Percentiles rank a stretch among this genome's conserved stretches.
phyloP scores from a whole-genome alignment of 2,329 filamentous ascomycete species.

The Ophiostoma quercus region DNA sequence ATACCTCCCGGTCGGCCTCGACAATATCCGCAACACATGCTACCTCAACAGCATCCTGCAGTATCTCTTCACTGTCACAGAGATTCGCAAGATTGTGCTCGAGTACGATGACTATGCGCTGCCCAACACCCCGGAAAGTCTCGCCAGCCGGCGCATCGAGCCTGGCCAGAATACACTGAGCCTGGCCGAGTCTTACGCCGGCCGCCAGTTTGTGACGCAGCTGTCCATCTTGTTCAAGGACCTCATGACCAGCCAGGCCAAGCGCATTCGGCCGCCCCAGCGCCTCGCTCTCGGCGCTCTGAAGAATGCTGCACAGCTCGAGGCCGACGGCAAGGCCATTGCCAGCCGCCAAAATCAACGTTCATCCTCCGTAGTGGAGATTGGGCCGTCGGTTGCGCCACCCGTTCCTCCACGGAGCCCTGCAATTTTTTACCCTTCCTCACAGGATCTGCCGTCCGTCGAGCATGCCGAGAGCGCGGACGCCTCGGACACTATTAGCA shows the following conservation, averaged over 20 bases:
- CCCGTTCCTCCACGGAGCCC: constrained; percentile 30
- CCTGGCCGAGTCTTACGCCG: constrained; percentile 32
- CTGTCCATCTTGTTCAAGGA: constrained; percentile 64
- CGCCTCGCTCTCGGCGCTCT: constrained; percentile 77
- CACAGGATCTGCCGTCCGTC: constrained; percentile 21
- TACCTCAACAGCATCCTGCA: constrained; percentile 96
- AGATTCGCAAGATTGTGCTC: constrained; percentile 74
- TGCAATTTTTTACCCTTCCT: neutral
- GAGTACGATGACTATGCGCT: constrained; percentile 68
- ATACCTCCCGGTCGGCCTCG: constrained; percentile 71
- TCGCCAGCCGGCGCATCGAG: constrained; percentile 48
- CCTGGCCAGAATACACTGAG: constrained; percentile 34
- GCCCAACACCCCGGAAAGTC: constrained; percentile 56
- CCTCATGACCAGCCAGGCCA: constrained; percentile 58
- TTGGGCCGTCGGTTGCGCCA: constrained; percentile 30
- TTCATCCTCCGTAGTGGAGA: neutral
- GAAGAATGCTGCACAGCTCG: constrained; percentile 35
- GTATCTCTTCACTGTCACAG: constrained; percentile 84
- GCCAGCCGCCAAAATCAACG: neutral
- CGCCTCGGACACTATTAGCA: constrained; percentile 41
- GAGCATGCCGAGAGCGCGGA: constrained; percentile 30
- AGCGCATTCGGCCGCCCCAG: constrained; percentile 64
- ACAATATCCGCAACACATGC: constrained; percentile 95
- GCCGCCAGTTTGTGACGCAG: constrained; percentile 72
- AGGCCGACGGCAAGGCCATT: constrained; percentile 24